phyloP scores from a whole-genome alignment of 345 rosid genomes.

The Aethionema arabicum region DNA sequence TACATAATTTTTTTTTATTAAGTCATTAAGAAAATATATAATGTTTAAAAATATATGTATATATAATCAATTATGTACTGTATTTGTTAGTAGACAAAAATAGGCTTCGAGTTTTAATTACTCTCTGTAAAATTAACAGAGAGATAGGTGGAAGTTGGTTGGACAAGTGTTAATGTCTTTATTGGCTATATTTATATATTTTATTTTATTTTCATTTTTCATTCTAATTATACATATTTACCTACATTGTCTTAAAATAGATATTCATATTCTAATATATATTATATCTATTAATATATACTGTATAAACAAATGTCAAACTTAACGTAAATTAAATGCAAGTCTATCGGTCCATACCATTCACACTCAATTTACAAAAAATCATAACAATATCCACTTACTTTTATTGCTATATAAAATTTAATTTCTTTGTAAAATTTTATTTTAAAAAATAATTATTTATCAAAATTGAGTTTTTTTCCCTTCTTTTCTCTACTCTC shows the following conservation, averaged over 20 bases:
- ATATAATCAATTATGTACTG: no score
- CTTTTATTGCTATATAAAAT: neutral
- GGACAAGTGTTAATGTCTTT: constrained; percentile 39
- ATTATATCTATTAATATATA: neutral
- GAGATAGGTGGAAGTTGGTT: constrained; percentile 29
- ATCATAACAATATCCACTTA: constrained; percentile 5
- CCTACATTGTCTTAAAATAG: constrained; percentile 5
- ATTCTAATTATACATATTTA: constrained; percentile 5
- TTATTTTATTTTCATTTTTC: constrained; percentile 9
- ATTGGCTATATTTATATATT: constrained; percentile 20
- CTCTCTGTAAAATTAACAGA: constrained; percentile 18
- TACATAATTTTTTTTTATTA: no score
- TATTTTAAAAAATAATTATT: no score
- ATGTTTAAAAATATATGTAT: no score
- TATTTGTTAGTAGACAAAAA: neutral
- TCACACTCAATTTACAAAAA: constrained; percentile 15
- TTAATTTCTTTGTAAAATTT: neutral
- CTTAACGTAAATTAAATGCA: neutral
- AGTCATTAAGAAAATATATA: no score
- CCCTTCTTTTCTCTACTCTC: constrained; percentile 1
- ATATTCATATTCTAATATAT: neutral
- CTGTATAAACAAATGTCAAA: constrained; percentile 12
- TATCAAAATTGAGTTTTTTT: no score
- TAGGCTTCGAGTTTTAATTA: constrained; percentile 24
- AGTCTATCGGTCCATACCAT: neutral